A percentile compares a stretch with the other conserved stretches of the same genome.
phyloP scores from a whole-genome alignment of 208 protist species.

The Acanthamoeba triangularis region DNA sequence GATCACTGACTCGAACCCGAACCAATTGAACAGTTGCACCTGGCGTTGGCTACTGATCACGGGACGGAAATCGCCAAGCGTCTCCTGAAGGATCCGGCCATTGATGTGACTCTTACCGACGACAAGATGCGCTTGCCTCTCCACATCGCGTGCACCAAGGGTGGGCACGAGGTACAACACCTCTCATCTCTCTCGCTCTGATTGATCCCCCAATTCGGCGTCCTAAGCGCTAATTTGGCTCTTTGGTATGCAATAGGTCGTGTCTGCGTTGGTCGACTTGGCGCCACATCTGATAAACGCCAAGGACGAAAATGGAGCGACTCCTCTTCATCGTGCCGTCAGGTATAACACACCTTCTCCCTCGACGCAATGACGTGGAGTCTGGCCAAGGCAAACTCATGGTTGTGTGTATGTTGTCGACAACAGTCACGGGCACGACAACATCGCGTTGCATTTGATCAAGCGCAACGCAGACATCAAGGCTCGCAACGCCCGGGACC shows the following conservation, averaged over 20 bases:
- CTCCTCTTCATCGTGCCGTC: neutral
- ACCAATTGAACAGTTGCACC: neutral
- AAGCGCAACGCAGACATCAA: conserved; percentile 11
- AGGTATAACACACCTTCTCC: neutral
- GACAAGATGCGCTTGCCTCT: neutral
- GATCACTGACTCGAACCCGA: neutral
- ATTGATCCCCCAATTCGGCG: no score
- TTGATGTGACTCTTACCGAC: neutral
- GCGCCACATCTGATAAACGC: conserved; percentile 26
- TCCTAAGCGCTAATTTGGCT: neutral
- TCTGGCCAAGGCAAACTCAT: no score
- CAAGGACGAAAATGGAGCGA: neutral
- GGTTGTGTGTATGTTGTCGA: neutral
- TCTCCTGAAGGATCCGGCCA: neutral
- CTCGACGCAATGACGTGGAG: no score
- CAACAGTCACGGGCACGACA: neutral
- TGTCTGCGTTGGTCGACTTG: neutral
- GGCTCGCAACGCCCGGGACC: neutral
- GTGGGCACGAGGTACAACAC: neutral
- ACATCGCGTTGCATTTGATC: conserved; percentile 39
- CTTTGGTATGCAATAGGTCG: neutral
- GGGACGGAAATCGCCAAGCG: conserved; percentile 13
- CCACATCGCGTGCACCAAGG: neutral
- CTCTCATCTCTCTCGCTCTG: neutral
- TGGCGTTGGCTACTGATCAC: neutral